A percentile compares a stretch with the other conserved stretches of the same genome.
Evolutionary conservation across 2,329 filamentous ascomycete genomes (phyloP).

Genomic region (Monilinia vaccinii-corymbosi): DNA sequence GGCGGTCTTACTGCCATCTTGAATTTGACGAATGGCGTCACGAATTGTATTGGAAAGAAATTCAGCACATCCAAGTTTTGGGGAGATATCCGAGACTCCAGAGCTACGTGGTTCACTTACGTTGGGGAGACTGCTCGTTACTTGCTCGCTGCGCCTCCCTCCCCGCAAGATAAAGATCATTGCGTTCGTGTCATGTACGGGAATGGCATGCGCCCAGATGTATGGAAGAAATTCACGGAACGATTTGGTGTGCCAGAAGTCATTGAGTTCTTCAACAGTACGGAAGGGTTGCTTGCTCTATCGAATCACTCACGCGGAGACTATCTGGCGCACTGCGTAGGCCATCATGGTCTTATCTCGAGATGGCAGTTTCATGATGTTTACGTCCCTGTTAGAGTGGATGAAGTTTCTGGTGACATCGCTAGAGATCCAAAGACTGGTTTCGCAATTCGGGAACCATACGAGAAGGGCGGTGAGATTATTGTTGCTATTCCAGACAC

Average conservation of each 20-base stretch:
- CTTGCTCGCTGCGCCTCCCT: conserved; percentile 57
- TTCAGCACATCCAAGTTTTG: conserved; percentile 66
- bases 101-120: conserved; percentile 64
- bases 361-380: conserved; percentile 43
- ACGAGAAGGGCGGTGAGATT: conserved; percentile 67
- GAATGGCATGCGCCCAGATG: conserved; percentile 59
- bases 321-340: conserved; percentile 55
- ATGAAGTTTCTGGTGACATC: conserved; percentile 59
- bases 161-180: conserved; percentile 51
- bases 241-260: conserved; percentile 55
- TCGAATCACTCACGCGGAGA: conserved; percentile 52
- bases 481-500: conserved; percentile 51
- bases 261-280: conserved; percentile 69
- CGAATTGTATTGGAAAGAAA: conserved; percentile 53
- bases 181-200: conserved; percentile 51
- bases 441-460: conserved; percentile 53
- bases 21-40: conserved; percentile 34
- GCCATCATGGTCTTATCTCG: conserved; percentile 58
- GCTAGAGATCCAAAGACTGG: conserved; percentile 57
- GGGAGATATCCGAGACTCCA: conserved; percentile 58
- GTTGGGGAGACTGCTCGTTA: conserved; percentile 72
- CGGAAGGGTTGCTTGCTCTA: conserved; percentile 59
- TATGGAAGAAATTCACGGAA: conserved; percentile 55
- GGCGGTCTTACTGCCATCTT: conserved; percentile 35
- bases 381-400: conserved; percentile 58